These are phyloP conservation scores for Backusella australiensis DNA, from an alignment of 192 early-diverging fungal species.

Conservation along the genomic window DNA sequence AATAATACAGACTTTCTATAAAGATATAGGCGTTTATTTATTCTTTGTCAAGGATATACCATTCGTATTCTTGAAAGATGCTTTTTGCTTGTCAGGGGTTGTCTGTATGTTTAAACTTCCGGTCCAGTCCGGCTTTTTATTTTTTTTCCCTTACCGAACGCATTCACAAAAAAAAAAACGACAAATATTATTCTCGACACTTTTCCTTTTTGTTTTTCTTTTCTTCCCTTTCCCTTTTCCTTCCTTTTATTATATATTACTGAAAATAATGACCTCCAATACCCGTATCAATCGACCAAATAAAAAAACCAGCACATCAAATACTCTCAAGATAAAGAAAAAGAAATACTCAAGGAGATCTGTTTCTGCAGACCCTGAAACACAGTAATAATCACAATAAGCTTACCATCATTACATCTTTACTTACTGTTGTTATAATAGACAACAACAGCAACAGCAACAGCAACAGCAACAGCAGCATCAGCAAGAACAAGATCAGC, in stretches of 20 bases:
- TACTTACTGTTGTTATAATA: neutral
- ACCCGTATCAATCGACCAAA: neutral
- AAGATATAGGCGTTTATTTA: neutral
- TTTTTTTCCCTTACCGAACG: neutral
- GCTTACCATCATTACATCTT: neutral
- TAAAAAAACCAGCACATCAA: neutral
- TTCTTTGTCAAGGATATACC: neutral
- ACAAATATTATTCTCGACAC: neutral
- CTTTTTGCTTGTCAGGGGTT: neutral
- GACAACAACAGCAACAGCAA: neutral
- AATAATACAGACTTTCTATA: neutral
- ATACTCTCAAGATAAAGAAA: neutral
- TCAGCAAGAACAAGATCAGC: neutral
- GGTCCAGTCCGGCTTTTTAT: neutral
- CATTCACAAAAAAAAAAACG: neutral
- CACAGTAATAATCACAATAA: conserved; percentile 1
- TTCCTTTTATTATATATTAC: neutral
- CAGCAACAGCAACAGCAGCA: neutral
- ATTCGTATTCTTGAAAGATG: neutral
- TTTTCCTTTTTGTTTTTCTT: neutral
- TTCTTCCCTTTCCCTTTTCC: neutral
- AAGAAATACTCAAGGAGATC: neutral
- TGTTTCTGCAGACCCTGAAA: neutral
- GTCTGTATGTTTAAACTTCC: neutral
- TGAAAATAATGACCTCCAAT: neutral